phyloP scores from a whole-genome alignment of 2,329 filamentous ascomycete species.

The Dactylellina drechsleri region DNA sequence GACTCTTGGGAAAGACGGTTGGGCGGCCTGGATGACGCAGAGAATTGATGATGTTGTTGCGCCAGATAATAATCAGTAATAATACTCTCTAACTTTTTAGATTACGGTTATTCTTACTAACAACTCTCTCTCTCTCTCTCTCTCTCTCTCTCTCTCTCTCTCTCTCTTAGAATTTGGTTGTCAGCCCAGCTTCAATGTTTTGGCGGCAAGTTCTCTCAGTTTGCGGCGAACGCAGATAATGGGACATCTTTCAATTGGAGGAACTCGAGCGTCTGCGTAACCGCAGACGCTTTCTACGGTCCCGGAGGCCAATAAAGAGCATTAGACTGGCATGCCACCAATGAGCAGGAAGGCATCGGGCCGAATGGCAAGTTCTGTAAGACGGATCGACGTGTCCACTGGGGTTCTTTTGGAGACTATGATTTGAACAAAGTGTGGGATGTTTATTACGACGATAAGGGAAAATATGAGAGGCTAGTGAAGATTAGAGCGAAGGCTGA shows the following conservation, averaged over 20 bases:
- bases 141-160: too few relatives aligned
- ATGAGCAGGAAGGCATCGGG: constrained; percentile 60
- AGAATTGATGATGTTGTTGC: constrained; percentile 62
- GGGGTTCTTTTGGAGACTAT: constrained; percentile 63
- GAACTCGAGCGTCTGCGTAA: constrained; percentile 62
- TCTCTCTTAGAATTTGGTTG: constrained; percentile 55
- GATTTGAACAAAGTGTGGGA: constrained; percentile 61
- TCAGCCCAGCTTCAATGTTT: constrained; percentile 65
- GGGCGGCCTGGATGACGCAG: constrained; percentile 62
- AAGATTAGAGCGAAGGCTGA: constrained; percentile 60
- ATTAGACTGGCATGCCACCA: constrained; percentile 63
- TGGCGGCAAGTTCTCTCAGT: constrained; percentile 64
- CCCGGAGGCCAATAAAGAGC: constrained; percentile 60
- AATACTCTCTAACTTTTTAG: constrained; percentile 1
- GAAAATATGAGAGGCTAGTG: constrained; percentile 61
- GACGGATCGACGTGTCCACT: constrained; percentile 62
- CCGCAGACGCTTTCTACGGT: constrained; percentile 65
- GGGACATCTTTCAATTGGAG: constrained; percentile 66
- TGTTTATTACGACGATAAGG: constrained; percentile 61
- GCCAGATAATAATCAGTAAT: constrained; percentile 62
- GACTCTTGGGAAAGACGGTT: constrained; percentile 62
- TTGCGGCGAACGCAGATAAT: constrained; percentile 63
- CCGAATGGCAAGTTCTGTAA: constrained; percentile 61
- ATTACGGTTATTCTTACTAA: not conserved
- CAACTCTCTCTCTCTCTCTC: too few relatives aligned